Evolutionary conservation across 2,329 filamentous ascomycete species (phyloP).

Genomic region (Fusarium guadeloupense): DNA sequence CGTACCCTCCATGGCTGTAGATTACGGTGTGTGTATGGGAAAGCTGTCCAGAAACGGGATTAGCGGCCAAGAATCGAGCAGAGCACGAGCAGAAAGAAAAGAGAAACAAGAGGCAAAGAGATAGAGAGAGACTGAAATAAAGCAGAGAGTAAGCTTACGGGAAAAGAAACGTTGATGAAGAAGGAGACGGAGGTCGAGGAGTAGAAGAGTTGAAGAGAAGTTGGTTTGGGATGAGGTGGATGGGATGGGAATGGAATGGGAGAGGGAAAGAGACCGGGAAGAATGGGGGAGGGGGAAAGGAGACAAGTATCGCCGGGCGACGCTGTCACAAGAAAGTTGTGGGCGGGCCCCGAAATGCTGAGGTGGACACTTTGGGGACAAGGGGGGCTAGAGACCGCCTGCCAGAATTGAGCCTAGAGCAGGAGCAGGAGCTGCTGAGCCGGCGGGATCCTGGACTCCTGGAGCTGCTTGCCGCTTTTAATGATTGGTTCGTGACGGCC

Average conservation of each 20-base stretch:
- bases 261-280: slow-evolving; percentile 42
- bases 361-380: slow-evolving; percentile 43
- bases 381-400: slow-evolving; percentile 41
- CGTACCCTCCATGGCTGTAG: slow-evolving; percentile 67
- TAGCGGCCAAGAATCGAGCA: slow-evolving; percentile 40
- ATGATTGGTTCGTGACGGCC: slow-evolving; percentile 50
- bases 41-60: slow-evolving; percentile 48
- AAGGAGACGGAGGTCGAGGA: slow-evolving; percentile 44
- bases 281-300: slow-evolving; percentile 47
- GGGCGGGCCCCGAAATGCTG: slow-evolving; percentile 48
- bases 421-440: slow-evolving; percentile 30
- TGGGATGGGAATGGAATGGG: slow-evolving; percentile 35
- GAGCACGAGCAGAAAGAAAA: slow-evolving; percentile 30
- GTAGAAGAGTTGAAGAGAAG: slow-evolving; percentile 44
- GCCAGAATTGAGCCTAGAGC: slow-evolving; percentile 36
- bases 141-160: slow-evolving; percentile 39
- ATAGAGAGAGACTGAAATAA: slow-evolving; percentile 18
- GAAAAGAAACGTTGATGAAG: slow-evolving; percentile 45
- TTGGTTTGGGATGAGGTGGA: slow-evolving; percentile 37
- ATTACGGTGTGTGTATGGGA: slow-evolving; percentile 49
- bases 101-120: slow-evolving; percentile 37
- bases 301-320: slow-evolving; percentile 49
- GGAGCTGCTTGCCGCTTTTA: slow-evolving; percentile 46
- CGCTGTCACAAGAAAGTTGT: slow-evolving; percentile 49
- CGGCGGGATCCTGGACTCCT: too few species aligned